A percentile compares a stretch with the other conserved stretches of the same genome.
Evolutionary conservation across 495 filamentous ascomycete species (phyloP).

Genomic region (Pseudotulostoma volvatum): DNA sequence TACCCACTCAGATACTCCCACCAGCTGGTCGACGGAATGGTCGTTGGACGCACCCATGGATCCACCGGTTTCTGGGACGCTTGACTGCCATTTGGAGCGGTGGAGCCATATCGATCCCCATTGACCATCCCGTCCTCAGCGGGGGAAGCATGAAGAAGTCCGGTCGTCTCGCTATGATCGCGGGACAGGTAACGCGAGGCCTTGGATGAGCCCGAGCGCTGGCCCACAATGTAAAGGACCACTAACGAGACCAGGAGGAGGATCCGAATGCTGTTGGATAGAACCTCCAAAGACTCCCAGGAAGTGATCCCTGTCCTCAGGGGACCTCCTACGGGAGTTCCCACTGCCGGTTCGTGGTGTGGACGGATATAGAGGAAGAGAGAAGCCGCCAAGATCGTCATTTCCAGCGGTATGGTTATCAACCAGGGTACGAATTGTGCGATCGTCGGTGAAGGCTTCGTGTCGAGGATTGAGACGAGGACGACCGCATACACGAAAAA

Average conservation of each 20-base stretch:
- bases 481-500: constrained; percentile 58
- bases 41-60: constrained; percentile 51
- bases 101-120: constrained; percentile 37
- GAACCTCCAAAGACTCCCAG: constrained; percentile 51
- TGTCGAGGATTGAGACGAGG: constrained; percentile 68
- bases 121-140: constrained; percentile 29
- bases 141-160: constrained; percentile 26
- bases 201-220: constrained; percentile 14
- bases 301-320: constrained; percentile 34
- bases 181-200: constrained; percentile 15
- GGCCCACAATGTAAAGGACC: constrained; percentile 41
- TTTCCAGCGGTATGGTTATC: constrained; percentile 48
- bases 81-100: constrained; percentile 19
- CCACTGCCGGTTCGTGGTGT: constrained; percentile 44
- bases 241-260: constrained; percentile 41
- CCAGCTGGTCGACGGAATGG: constrained; percentile 53
- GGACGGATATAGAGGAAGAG: constrained; percentile 40
- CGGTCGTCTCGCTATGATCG: constrained; percentile 36
- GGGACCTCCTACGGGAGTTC: constrained; percentile 28
- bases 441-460: constrained; percentile 51
- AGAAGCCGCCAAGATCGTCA: constrained; percentile 48
- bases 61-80: constrained; percentile 24
- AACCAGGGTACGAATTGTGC: constrained; percentile 63
- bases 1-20: constrained; percentile 86
- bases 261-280: constrained; percentile 41